Conservation (phyloP, 768 basidiomycete genomes). For the Coprinopsis marcescibilis region DNA sequence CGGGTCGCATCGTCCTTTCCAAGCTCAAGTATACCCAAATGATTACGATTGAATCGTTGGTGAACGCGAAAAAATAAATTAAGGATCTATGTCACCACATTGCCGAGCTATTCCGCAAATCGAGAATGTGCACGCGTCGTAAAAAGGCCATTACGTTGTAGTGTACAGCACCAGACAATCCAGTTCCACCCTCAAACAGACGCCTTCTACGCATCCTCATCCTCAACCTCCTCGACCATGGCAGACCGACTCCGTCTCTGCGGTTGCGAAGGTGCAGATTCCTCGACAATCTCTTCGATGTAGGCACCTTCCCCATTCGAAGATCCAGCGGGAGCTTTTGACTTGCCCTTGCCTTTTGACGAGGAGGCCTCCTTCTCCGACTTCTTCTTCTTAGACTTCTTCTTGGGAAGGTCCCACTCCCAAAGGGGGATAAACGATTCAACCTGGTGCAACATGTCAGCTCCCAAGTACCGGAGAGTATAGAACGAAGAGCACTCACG, state of each 20-base stretch:
- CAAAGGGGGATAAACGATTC: conserved; percentile 96
- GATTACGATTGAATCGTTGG: no score
- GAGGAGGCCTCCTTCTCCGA: conserved; percentile 37
- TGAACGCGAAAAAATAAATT: no score
- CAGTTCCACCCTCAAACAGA: no score
- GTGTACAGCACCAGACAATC: no score
- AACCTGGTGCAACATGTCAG: conserved; percentile 47
- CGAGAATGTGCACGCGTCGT: no score
- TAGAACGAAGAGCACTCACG: conserved; percentile 47
- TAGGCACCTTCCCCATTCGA: conserved; percentile 37
- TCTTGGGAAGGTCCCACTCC: conserved; percentile 92
- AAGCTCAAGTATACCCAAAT: no score
- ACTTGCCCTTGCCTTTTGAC: conserved; percentile 31
- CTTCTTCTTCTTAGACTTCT: conserved; percentile 67
- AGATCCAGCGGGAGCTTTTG: conserved; percentile 34
- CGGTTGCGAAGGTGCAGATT: conserved; percentile 1
- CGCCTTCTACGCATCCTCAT: conserved; percentile 21
- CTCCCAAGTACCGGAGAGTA: not conserved
- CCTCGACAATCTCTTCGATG: conserved; percentile 42
- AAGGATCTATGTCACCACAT: no score
- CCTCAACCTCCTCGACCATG: conserved; percentile 14
- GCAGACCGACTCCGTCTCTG: not conserved
- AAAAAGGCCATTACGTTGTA: no score
- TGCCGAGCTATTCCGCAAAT: no score
- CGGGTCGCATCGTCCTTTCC: no score